phyloP scores from a whole-genome alignment of 2,329 filamentous ascomycete genomes.

The Stagonosporopsis chrysanthemi region DNA sequence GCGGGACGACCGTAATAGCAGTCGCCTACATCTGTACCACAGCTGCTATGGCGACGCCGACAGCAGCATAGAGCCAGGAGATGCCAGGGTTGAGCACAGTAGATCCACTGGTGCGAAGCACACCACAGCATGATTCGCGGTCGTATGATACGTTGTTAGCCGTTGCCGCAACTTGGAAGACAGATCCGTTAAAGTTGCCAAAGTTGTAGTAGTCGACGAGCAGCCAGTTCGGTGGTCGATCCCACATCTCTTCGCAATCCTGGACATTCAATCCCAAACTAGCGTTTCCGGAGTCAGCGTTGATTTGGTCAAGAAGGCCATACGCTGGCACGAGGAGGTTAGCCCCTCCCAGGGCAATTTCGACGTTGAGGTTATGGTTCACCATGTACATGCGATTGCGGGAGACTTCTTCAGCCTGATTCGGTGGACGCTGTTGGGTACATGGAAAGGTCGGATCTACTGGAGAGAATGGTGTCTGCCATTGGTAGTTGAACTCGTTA shows the following conservation, averaged over 20 bases:
- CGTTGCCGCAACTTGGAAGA: constrained; percentile 46
- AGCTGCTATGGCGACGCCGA: not conserved
- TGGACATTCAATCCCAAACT: constrained; percentile 40
- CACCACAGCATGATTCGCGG: constrained; percentile 33
- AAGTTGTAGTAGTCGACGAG: constrained; percentile 49
- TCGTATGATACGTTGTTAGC: constrained; percentile 60
- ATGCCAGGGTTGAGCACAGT: not conserved
- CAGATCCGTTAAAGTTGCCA: constrained; percentile 44
- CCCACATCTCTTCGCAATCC: constrained; percentile 40
- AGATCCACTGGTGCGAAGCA: constrained; percentile 2
- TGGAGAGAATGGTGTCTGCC: constrained; percentile 89
- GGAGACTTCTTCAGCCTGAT: constrained; percentile 60
- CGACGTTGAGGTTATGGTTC: constrained; percentile 89
- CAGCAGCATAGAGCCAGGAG: constrained; percentile 4
- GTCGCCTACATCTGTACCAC: not conserved
- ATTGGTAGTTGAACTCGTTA: constrained; percentile 86
- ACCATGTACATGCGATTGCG: constrained; percentile 76
- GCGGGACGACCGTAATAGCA: not conserved
- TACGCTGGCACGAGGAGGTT: constrained; percentile 55
- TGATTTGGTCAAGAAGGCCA: constrained; percentile 38
- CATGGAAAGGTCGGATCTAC: constrained; percentile 76
- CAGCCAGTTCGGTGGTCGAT: constrained; percentile 45
- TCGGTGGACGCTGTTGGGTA: constrained; percentile 76
- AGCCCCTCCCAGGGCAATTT: constrained; percentile 32
- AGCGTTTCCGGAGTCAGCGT: constrained; percentile 37